Base-by-base conservation (phyloP, 306 rosid species). In the Cucurbita moschata region DNA sequence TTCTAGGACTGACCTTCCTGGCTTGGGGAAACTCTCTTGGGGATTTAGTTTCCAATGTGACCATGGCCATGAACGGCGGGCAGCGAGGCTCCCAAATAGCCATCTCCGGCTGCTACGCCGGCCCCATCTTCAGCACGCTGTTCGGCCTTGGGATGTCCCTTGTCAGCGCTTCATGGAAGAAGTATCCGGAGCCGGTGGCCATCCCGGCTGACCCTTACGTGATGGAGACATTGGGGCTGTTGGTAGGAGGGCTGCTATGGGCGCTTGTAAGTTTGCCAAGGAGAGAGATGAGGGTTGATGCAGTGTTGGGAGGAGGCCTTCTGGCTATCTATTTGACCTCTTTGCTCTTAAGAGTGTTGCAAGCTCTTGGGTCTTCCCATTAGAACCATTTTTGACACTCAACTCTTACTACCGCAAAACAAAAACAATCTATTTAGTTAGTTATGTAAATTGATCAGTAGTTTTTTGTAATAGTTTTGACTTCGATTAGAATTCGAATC, bases 21-120 rank as follows among this genome's bases (percentile, higher is more conserved):
- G 98, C 98, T 0, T 93, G 98, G 98, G 98, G 98, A 0, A 93
- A 93, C 80, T 93, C 98, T 19, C 78, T 93, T 7, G 88, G 96
- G 18, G 96, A 92, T 61, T 77, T 92, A 74, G 84, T 92, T 21
- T 82, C 97, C 19, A 89, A 92, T 78, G 67, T 82, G 40, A 85
- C 96, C 2, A 80, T 92, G 92, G 90, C 97, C 2, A 1, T 87
- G 66, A 82, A 85, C 23, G 96, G 97, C 39, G 97, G 97, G 62
- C 23, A 84, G 53, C 84, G 83, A 71, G 97, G 97, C 16, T 86
- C 81, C 21, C 96, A 92, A 19, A 87, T 89, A n/a, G 97, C 97
- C 3, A 59, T 92, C 0, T 78, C 97, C 0, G 97, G 92, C 0
- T 92, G 96, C 66, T 89, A 82, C 46, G 97, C 97, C 0, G 97